A percentile compares a stretch with the other conserved stretches of the same genome.
These are phyloP conservation scores for Penicillium aurantiogriseum DNA, from an alignment of 2,329 filamentous ascomycete species.

Conservation along the genomic window DNA sequence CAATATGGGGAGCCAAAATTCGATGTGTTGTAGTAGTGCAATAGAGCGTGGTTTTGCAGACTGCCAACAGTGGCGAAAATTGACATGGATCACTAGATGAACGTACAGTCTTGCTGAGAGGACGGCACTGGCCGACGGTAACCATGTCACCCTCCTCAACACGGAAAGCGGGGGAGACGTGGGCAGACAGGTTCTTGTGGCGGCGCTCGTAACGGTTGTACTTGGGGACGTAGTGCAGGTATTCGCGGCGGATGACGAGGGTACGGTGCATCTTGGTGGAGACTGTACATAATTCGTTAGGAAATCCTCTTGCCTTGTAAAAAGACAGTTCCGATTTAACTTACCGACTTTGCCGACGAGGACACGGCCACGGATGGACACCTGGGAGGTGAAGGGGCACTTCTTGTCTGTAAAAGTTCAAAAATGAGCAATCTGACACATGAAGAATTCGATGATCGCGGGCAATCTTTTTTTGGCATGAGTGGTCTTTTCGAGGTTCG, in stretches of 20 bases:
- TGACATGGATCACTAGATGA: constrained; percentile 9
- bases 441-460: background rate
- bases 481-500: constrained; percentile 13
- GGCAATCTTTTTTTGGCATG: constrained; percentile 11
- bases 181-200: constrained; percentile 99
- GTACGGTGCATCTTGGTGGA: constrained; percentile 99
- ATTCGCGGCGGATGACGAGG: constrained; percentile 98
- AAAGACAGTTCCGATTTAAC: constrained; percentile 12
- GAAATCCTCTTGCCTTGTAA: background rate
- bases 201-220: constrained; percentile 99
- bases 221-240: constrained; percentile 99
- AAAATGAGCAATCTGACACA: constrained; percentile 27
- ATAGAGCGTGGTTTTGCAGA: background rate
- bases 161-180: constrained; percentile 99
- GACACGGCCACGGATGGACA: constrained; percentile 99
- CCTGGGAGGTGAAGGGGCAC: constrained; percentile 98
- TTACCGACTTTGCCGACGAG: constrained; percentile 81
- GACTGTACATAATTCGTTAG: constrained; percentile 46
- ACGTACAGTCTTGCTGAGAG: constrained; percentile 98
- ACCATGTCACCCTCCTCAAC: constrained; percentile 99
- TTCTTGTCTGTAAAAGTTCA: constrained; percentile 79
- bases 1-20: background rate
- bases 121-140: constrained; percentile 98
- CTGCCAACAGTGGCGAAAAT: background rate
- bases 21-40: background rate